A percentile compares a stretch with the other conserved stretches of the same genome.
phyloP scores from a whole-genome alignment of 805 yeast species.

The Kodamaea kakaduensis region DNA sequence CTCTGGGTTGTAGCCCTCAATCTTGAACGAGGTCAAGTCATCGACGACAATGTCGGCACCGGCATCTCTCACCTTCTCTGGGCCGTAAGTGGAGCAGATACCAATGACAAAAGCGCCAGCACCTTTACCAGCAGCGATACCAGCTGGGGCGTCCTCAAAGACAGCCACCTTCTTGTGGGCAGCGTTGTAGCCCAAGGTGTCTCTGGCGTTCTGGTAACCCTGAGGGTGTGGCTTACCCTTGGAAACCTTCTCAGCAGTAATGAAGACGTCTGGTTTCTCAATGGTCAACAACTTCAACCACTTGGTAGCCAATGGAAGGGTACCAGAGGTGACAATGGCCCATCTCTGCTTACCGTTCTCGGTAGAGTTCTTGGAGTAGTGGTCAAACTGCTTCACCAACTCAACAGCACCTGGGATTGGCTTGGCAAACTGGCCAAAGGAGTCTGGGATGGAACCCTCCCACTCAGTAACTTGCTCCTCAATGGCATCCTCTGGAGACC shows the following conservation, averaged over 20 bases:
- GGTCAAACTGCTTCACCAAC: constrained; percentile 52
- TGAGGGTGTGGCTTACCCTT: constrained; percentile 86
- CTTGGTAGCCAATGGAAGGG: constrained; percentile 67
- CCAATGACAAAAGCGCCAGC: constrained; percentile 84
- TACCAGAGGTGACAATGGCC: constrained; percentile 88
- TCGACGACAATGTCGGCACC: constrained; percentile 83
- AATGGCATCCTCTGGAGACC: constrained; percentile 71
- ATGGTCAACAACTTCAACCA: constrained; percentile 68
- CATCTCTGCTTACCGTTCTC: constrained; percentile 53
- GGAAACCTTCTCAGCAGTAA: constrained; percentile 76
- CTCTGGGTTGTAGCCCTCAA: constrained; percentile 45
- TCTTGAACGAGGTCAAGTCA: constrained; percentile 60
- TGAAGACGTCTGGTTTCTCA: constrained; percentile 66
- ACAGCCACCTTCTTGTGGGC: constrained; percentile 48
- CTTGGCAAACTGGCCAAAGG: constrained; percentile 67
- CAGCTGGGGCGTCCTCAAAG: constrained; percentile 89
- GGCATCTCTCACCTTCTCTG: constrained; percentile 62
- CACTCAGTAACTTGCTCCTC: constrained; percentile 60
- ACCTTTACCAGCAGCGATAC: constrained; percentile 75
- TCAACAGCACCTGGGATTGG: constrained; percentile 75
- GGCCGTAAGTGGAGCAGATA: constrained; percentile 73
- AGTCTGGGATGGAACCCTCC: constrained; percentile 67
- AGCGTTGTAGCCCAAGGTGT: constrained; percentile 38
- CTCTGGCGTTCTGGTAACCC: constrained; percentile 65
- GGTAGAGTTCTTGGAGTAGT: constrained; percentile 41